Base-by-base conservation (phyloP, 2,329 filamentous ascomycete genomes). In the Fusarium lateritium region DNA sequence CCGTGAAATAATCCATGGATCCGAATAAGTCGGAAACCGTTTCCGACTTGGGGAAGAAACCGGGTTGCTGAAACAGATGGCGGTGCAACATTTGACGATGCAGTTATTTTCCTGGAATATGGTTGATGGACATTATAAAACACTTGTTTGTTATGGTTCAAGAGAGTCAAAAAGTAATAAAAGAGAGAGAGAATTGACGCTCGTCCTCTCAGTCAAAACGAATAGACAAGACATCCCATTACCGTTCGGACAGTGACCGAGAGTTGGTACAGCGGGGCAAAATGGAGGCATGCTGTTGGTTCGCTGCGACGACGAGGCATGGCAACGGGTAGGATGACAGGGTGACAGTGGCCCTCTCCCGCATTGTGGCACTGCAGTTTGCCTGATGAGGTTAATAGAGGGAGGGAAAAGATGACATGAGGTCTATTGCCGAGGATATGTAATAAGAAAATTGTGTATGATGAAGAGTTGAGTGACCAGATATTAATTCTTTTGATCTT, bases 241-340 rank as follows among this genome's bases (percentile, higher is more conserved):
- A 56, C 52, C 45, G 47, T 69, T 74, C 72, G 72, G 72, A 74
- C 60, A 63, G 70, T 74, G 72, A 73, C 72, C 72, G 72, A 74
- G 72, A 72, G 50, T 57, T 40, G 56, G 67, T 39, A 62, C 60
- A 51, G 57, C 69, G 62, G 70, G 62, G 59, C 66, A 70, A 60
- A 31, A 60, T 53, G 59, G 51, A 65, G 61, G 46, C 61, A 60
- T 69, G 57, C 65, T 49, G 65, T 65, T 73, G 71, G 70, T 58
- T 47, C 43, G 33, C 58, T 51, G 56, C 58, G 58, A 46, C 60
- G 45, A 55, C 63, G 55, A 44, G 56, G 58, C 56, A 72, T 62
- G 40, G 62, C 69, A 61, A 61, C 52, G 60, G 51, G 53, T 62
- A 71, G 62, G 67, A 61, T 56, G 56, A 56, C 65, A 71, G 62